These are phyloP conservation scores for Lachancea nothofagi DNA, from an alignment of 805 yeast genomes.

Conservation along the genomic window DNA sequence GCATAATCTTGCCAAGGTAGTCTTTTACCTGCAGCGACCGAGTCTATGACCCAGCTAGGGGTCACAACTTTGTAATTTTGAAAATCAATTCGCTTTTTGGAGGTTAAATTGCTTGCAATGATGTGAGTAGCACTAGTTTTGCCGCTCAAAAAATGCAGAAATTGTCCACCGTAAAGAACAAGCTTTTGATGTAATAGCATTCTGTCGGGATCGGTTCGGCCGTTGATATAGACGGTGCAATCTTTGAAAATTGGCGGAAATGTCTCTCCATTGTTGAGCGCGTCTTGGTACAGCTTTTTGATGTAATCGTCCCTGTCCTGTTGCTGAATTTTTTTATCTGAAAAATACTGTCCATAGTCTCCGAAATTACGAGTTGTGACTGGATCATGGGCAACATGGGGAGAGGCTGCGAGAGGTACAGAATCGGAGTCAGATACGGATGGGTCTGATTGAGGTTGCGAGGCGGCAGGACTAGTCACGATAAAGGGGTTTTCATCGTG, in stretches of 20 bases:
- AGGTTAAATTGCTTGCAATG: constrained; percentile 72
- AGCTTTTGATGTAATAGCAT: constrained; percentile 64
- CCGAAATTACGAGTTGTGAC: constrained; percentile 5
- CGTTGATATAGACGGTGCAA: constrained; percentile 77
- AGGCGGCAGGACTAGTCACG: not conserved
- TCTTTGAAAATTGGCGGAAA: constrained; percentile 48
- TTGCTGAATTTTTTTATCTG: constrained; percentile 23
- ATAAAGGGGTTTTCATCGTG: not conserved
- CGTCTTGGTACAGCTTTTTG: constrained; percentile 17
- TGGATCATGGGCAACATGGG: not conserved
- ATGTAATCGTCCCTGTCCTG: constrained; percentile 21
- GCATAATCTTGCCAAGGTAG: constrained; percentile 70
- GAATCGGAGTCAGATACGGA: not conserved
- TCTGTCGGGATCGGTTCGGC: constrained; percentile 80
- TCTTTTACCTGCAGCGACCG: constrained; percentile 43
- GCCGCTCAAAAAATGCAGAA: constrained; percentile 59
- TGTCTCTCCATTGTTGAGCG: constrained; percentile 10
- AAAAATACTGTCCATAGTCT: constrained; percentile 21
- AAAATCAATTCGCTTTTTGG: constrained; percentile 63
- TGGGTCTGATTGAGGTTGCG: not conserved
- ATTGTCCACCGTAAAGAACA: constrained; percentile 73
- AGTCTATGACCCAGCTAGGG: constrained; percentile 77
- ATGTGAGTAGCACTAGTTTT: constrained; percentile 81
- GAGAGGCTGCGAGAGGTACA: not conserved
- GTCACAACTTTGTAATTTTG: constrained; percentile 65